Evolutionary conservation across 768 basidiomycete species (phyloP).

Genomic region (Pulveroboletus sp.): DNA sequence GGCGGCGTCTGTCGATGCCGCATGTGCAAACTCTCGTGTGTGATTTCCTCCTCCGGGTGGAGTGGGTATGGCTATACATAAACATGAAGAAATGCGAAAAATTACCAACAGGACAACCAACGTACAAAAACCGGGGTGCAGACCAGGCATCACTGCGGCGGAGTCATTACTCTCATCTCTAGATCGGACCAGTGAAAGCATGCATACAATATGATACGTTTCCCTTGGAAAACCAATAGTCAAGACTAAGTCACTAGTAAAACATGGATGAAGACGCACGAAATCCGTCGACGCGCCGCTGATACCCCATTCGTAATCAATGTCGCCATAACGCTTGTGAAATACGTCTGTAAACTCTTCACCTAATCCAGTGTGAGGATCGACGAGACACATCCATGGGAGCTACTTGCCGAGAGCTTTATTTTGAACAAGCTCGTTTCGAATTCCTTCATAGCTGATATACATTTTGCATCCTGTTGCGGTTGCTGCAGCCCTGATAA

Average conservation of each 20-base stretch:
- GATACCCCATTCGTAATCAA: conserved; percentile 66
- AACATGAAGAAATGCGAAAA: too few species aligned
- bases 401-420: too few species aligned
- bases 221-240: conserved; percentile 14
- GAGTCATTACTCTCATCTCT: neutral
- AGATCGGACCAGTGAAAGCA: neutral
- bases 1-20: conserved; percentile 57
- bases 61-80: conserved; percentile 64
- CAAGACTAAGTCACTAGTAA: neutral
- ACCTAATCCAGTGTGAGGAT: conserved; percentile 36
- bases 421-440: conserved; percentile 37
- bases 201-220: conserved; percentile 70
- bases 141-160: conserved; percentile 51
- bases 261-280: conserved; percentile 41
- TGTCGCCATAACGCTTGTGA: conserved; percentile 54
- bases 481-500: conserved; percentile 55
- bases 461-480: conserved; percentile 64
- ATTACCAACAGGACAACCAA: neutral
- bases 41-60: conserved; percentile 72
- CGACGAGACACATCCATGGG: too few species aligned
- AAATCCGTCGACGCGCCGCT: conserved; percentile 80
- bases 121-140: conserved; percentile 63
- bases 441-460: conserved; percentile 34
- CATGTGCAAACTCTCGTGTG: conserved; percentile 57
- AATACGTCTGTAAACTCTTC: conserved; percentile 63